Percentiles rank a stretch among this genome's conserved stretches.
These are phyloP conservation scores for Coemansia sp. DNA, from an alignment of 192 early-diverging fungal genomes.

Conservation along the genomic window DNA sequence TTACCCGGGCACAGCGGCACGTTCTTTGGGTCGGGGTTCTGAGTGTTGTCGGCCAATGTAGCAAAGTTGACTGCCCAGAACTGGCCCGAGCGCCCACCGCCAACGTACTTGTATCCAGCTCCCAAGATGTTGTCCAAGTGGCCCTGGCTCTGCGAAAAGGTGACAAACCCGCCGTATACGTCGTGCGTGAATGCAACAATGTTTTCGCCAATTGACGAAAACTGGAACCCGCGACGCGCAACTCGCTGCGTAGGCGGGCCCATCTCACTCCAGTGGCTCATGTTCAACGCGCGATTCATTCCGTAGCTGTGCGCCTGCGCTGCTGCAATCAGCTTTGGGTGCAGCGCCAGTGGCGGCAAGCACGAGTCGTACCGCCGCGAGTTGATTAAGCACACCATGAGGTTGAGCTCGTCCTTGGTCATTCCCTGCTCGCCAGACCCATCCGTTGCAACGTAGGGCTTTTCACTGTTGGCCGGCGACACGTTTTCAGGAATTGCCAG, in stretches of 20 bases:
- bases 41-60: constrained; percentile 6
- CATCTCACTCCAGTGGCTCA: constrained; percentile 34
- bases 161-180: constrained; percentile 14
- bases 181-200: constrained; percentile 21
- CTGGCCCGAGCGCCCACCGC: constrained; percentile 49
- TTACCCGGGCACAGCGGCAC: constrained; percentile 50
- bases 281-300: constrained; percentile 40
- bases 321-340: constrained; percentile 30
- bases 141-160: constrained; percentile 29
- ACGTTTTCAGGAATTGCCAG: constrained; percentile 20
- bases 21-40: constrained; percentile 16
- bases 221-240: constrained; percentile 39
- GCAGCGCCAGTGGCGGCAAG: constrained; percentile 36
- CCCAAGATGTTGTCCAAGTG: constrained; percentile 46
- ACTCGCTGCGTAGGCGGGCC: constrained; percentile 24
- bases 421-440: constrained; percentile 29
- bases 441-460: constrained; percentile 26
- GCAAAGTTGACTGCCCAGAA: constrained; percentile 44
- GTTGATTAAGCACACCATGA: constrained; percentile 45
- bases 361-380: constrained; percentile 42
- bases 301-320: constrained; percentile 55
- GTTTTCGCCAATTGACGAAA: constrained; percentile 28
- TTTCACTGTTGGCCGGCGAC: constrained; percentile 15
- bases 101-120: constrained; percentile 19
- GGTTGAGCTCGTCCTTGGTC: constrained; percentile 44